Evolutionary conservation across 306 rosid genomes (phyloP), one percentile per base, ranked within the genome.

Genomic region (Trifolium fragiferum): DNA sequence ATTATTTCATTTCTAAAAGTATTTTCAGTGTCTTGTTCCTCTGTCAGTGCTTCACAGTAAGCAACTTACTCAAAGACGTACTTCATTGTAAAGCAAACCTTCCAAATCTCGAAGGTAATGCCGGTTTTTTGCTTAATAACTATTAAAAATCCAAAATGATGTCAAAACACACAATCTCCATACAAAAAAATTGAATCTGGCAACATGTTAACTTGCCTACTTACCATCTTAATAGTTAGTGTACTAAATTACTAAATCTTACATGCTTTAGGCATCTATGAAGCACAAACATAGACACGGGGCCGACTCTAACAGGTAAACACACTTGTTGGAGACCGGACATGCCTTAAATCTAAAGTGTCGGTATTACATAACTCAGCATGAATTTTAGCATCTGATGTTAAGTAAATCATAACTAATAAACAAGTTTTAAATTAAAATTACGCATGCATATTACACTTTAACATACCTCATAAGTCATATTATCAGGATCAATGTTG

Each of bases 381-480:
- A 60, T 18, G 64, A 27, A 27, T 33, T 38, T 38, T 46, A 35
- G 77, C 67, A 32, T 60, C 44, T 8, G 69, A 60, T 60, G 59
- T 50, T 71, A 40, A 41, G 51, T 40, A 60, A 78, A 68, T 13
- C 27, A 70, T 27, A 58, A 75, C 40, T 49, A 68, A 21, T 63
- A 50, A 68, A 53, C 30, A 72, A 47, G 12, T n/a, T 75, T 46
- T 13, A 25, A 61, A 4, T 35, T 64, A 27, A 54, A 63, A 72
- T 23, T 68, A 67, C 7, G 30, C 33, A 30, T 3, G 10, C n/a
- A 19, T 21, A 66, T 51, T 66, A 66, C 15, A 44, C 2, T 10
- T 62, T 32, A 59, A 61, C 82, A 38, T 66, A 93, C 97, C 98
- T 93, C 96, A 64, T 93, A 93, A 37, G 97, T 93, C 98, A 93